These are phyloP conservation scores for Penicillium mononematosum DNA, from an alignment of 495 filamentous ascomycete species.

Conservation along the genomic window DNA sequence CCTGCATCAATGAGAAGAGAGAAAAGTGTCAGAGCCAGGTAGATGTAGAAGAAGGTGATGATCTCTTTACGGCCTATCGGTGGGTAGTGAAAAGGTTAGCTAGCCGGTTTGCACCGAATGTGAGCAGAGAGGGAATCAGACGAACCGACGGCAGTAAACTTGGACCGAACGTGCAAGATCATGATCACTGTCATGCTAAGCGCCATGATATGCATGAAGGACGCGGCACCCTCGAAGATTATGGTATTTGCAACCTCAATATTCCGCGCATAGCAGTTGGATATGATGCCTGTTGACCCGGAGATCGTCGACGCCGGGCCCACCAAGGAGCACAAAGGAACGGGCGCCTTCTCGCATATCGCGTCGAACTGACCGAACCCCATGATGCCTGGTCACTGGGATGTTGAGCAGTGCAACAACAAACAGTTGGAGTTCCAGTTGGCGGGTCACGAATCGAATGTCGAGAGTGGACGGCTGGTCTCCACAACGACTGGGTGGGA, in stretches of 20 bases:
- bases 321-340: constrained; percentile 86
- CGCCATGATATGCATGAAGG: constrained; percentile 89
- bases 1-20: constrained; percentile 93
- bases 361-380: constrained; percentile 84
- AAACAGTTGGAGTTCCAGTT: constrained; percentile 23
- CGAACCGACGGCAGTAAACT: constrained; percentile 98
- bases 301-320: constrained; percentile 64
- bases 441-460: constrained; percentile 25
- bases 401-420: constrained; percentile 17
- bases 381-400: constrained; percentile 51
- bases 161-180: constrained; percentile 93
- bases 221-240: constrained; percentile 91
- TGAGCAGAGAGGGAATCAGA: constrained; percentile 20
- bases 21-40: constrained; percentile 81
- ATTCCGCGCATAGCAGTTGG: constrained; percentile 89
- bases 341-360: constrained; percentile 80
- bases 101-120: constrained; percentile 5
- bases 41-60: constrained; percentile 95
- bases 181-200: constrained; percentile 92
- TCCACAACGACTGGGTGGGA: constrained; percentile 34
- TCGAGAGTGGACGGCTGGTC: constrained; percentile 18
- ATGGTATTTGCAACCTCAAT: constrained; percentile 97
- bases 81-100: constrained; percentile 10
- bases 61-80: constrained; percentile 91
- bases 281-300: constrained; percentile 73